Evolutionary conservation across 2,329 filamentous ascomycete genomes (phyloP), one percentile per base, ranked within the genome.

Genomic region (Westerdykella aurantiaca): DNA sequence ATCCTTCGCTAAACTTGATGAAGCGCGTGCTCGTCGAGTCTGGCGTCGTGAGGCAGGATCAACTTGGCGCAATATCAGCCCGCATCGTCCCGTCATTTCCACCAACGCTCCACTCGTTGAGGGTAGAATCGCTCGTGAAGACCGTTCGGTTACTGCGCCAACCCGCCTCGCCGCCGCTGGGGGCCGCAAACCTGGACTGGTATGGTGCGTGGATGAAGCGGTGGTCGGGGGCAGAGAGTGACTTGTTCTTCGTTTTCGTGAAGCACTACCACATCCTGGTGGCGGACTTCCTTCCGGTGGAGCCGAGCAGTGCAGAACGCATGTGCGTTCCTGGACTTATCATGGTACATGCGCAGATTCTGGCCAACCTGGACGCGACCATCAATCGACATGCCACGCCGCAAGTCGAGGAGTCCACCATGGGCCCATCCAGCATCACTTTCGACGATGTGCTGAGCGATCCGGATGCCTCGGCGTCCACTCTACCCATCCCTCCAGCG

Each of bases 231-330:
- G 81, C 82, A 2, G 89, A 95, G 56, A 94, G 86, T 4, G 90
- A 95, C 59, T 73, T 96, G 29, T 88, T 95, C 62, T 95, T 91
- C 69, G 85, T 94, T 37, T 96, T 96, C 59, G 81, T 83, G 69
- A 95, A 95, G 67, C 84, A 93, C 62, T 94, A 86, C 56, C 86
- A 91, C 64, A 77, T 91, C 16, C 73, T 96, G 3, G 77, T 83
- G 4, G 81, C 86, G 34, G 86, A 93, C 47, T 76, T 71, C 51
- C 58, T 73, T 7, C 71, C 63, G 1, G 45, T 53, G 6, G 72
- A 75, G 25, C 69, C 76, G 6, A 73, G 75, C 38, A 71, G 74
- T 43, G 66, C 68, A n/a, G 77, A 81, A 49, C 75, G 77, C 45
- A 70, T 82, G 44, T 77, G 85, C 39, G 81, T 85, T 1, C 90